Conservation (phyloP, 805 yeast genomes). For the Pichia ethanolica region DNA sequence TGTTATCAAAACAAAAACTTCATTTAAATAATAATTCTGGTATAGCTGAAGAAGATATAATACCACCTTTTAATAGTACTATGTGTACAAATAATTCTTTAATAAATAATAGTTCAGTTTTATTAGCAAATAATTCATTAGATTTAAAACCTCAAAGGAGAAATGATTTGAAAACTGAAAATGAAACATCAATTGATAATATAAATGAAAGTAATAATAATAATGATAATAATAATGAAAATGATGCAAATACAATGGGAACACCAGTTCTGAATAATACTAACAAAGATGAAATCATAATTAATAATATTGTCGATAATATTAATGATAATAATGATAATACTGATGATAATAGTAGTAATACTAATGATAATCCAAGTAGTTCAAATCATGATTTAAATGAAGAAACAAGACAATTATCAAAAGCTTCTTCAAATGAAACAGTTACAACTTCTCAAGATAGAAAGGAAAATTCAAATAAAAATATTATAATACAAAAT, state of each 20-base stretch:
- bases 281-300: too few species aligned
- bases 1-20: too few species aligned
- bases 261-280: not conserved
- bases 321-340: too few species aligned
- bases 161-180: too few species aligned
- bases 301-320: too few species aligned
- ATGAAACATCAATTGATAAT: not conserved
- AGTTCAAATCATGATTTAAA: not conserved
- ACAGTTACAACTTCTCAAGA: too few species aligned
- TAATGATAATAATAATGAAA: not conserved
- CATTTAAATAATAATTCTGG: not conserved
- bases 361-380: too few species aligned
- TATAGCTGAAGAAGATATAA: conserved; percentile 3
- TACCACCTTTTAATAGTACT: conserved; percentile 3
- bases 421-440: not conserved
- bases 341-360: too few species aligned
- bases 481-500: too few species aligned
- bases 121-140: not conserved
- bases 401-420: conserved; percentile 1
- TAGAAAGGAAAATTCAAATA: too few species aligned
- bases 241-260: not conserved
- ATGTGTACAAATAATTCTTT: conserved; percentile 4
- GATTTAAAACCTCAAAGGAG: too few species aligned
- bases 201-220: too few species aligned
- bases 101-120: not conserved